Conservation (phyloP, 371 early-diverging fungal genomes). For the Rhizopus microsporus region DNA sequence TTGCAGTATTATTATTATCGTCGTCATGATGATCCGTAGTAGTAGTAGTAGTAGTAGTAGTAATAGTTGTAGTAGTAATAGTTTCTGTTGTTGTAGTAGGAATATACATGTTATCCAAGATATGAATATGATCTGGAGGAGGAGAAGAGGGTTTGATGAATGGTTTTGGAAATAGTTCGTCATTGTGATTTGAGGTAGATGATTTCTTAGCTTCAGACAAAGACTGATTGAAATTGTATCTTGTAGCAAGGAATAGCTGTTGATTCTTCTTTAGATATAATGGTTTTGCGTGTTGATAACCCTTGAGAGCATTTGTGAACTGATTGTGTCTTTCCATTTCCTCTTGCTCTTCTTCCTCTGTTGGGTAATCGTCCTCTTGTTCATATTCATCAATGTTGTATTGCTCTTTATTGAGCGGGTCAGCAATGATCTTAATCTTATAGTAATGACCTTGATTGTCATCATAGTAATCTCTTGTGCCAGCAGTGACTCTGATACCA, state of each 20-base stretch:
- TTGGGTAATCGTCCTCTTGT: constrained; percentile 16
- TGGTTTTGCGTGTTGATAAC: constrained; percentile 25
- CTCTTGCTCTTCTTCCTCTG: constrained; percentile 10
- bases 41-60: background rate
- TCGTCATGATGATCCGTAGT: background rate
- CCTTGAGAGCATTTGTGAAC: constrained; percentile 28
- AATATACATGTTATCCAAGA: background rate
- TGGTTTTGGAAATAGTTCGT: constrained; percentile 8
- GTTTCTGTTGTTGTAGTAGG: background rate
- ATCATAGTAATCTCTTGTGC: constrained; percentile 68
- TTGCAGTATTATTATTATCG: background rate
- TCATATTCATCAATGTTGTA: constrained; percentile 5
- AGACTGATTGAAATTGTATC: constrained; percentile 38
- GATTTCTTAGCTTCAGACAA: constrained; percentile 27
- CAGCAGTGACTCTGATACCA: constrained; percentile 42
- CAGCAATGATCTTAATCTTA: constrained; percentile 23
- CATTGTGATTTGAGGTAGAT: constrained; percentile 3
- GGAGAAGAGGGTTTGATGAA: constrained; percentile 8
- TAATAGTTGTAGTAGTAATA: background rate
- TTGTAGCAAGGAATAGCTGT: constrained; percentile 26
- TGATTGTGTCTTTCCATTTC: constrained; percentile 21
- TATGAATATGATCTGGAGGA: constrained; percentile 7
- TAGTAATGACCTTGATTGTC: constrained; percentile 72
- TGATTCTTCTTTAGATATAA: constrained; percentile 22
- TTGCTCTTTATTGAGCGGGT: constrained; percentile 23